phyloP scores from a whole-genome alignment of 805 yeast species.

The Metschnikowia koreensis region DNA sequence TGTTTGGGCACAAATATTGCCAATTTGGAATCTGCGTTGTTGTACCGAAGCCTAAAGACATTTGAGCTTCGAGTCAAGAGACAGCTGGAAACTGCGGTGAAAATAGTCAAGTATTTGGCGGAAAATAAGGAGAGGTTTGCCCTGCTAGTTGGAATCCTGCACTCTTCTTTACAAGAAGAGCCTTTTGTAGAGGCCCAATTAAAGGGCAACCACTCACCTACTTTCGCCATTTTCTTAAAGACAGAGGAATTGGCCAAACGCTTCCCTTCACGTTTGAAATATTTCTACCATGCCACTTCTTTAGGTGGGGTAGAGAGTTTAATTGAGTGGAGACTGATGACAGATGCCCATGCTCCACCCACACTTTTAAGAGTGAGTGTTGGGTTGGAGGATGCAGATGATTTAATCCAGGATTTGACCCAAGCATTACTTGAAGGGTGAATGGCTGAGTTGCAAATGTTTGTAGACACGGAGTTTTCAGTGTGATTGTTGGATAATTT shows the following conservation, averaged over 20 bases:
- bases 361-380: conserved; percentile 70
- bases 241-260: conserved; percentile 53
- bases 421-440: conserved; percentile 39
- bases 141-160: conserved; percentile 53
- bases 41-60: conserved; percentile 79
- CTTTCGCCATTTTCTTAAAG: conserved; percentile 61
- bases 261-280: conserved; percentile 63
- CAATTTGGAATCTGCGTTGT: conserved; percentile 69
- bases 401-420: conserved; percentile 70
- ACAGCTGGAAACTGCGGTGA: conserved; percentile 63
- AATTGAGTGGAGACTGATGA: conserved; percentile 85
- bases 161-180: conserved; percentile 77
- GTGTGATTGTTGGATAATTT: no score
- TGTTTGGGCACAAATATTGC: conserved; percentile 77
- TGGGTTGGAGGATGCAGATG: conserved; percentile 77
- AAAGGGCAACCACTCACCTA: conserved; percentile 65
- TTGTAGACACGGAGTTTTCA: no score
- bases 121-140: conserved; percentile 50
- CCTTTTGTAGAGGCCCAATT: conserved; percentile 63
- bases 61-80: conserved; percentile 65
- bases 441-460: not conserved
- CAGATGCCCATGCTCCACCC: conserved; percentile 52
- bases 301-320: conserved; percentile 90
- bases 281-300: conserved; percentile 88
- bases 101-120: conserved; percentile 56